These are phyloP conservation scores for Sparassis latifolia DNA, from an alignment of 1,284 basidiomycete species.

Conservation along the genomic window DNA sequence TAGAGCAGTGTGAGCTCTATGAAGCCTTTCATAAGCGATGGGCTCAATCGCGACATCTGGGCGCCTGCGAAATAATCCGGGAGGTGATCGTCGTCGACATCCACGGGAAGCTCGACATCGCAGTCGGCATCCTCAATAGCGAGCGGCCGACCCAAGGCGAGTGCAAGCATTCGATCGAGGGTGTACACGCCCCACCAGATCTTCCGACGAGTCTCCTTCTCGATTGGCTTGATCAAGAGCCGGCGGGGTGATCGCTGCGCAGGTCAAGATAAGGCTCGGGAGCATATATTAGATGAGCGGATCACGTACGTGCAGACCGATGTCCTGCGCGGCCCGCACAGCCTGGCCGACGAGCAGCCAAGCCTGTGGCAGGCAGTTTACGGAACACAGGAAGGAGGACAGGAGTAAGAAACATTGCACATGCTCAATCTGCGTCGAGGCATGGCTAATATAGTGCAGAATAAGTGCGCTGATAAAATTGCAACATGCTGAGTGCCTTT, in stretches of 20 bases:
- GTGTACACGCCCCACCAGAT: slow-evolving; percentile 91
- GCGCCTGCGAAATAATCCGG: slow-evolving; percentile 65
- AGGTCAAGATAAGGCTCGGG: slow-evolving; percentile 9
- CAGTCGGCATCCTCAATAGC: slow-evolving; percentile 78
- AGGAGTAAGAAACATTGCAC: slow-evolving; percentile 85
- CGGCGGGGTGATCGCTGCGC: slow-evolving; percentile 73
- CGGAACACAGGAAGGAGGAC: slow-evolving; percentile 83
- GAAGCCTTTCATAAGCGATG: slow-evolving; percentile 75
- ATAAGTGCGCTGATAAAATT: slow-evolving; percentile 61
- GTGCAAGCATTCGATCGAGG: slow-evolving; percentile 83
- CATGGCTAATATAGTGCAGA: slow-evolving; percentile 82
- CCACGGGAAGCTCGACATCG: slow-evolving; percentile 74
- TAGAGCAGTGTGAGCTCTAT: slow-evolving; percentile 72
- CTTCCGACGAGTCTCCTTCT: slow-evolving; percentile 83
- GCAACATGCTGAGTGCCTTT: neutral
- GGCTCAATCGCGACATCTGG: slow-evolving; percentile 44
- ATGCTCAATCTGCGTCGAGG: slow-evolving; percentile 74
- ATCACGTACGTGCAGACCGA: slow-evolving; percentile 77
- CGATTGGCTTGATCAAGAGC: slow-evolving; percentile 59
- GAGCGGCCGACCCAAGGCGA: slow-evolving; percentile 77
- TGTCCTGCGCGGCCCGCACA: slow-evolving; percentile 79
- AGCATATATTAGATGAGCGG: slow-evolving; percentile 1
- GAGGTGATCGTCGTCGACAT: slow-evolving; percentile 74
- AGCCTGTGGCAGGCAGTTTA: slow-evolving; percentile 86
- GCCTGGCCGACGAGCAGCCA: slow-evolving; percentile 88